phyloP scores from a whole-genome alignment of 2,329 filamentous ascomycete species.

The Chrysoporthe cubensis region DNA sequence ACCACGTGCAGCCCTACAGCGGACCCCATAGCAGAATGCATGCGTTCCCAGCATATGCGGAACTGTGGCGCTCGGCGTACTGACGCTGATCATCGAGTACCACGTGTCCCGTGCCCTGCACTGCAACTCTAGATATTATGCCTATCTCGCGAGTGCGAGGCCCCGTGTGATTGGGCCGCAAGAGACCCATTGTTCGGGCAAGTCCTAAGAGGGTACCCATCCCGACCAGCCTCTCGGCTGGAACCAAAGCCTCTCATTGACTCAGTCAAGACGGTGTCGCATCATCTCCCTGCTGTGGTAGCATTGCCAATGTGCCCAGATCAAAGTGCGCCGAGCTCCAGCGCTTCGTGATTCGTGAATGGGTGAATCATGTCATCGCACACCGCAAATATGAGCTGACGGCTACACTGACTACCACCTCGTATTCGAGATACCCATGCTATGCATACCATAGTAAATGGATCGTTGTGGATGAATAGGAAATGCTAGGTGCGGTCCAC shows the following conservation, averaged over 20 bases:
- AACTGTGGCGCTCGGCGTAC: neutral
- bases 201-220: neutral
- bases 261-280: neutral
- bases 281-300: neutral
- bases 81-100: neutral
- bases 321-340: neutral
- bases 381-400: neutral
- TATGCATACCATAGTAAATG: neutral
- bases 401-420: neutral
- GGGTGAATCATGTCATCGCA: neutral
- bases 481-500: neutral
- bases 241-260: neutral
- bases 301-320: neutral
- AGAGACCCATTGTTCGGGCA: neutral
- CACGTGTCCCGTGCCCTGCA: neutral
- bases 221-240: neutral
- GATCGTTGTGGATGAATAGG: neutral
- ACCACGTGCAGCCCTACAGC: constrained; percentile 3
- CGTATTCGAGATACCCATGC: neutral
- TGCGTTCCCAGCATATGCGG: neutral
- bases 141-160: neutral
- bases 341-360: neutral
- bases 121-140: neutral
- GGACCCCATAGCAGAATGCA: neutral
- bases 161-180: neutral